Percentiles rank a stretch among this genome's conserved stretches.
Evolutionary conservation across 2,329 filamentous ascomycete genomes (phyloP).

Genomic region (Ceratocystis huliohia): DNA sequence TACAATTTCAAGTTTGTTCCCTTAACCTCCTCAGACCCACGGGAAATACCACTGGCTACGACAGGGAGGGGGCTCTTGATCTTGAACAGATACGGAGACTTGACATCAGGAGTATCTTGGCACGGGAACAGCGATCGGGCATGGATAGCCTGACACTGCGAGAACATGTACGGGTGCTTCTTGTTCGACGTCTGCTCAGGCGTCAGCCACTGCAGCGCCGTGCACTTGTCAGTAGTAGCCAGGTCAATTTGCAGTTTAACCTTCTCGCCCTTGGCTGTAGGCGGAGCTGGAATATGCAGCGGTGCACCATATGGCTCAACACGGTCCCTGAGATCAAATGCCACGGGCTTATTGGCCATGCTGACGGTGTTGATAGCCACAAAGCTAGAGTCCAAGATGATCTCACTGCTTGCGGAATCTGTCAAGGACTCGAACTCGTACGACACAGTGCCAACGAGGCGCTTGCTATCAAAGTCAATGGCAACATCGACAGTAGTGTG

Average conservation of each 20-base stretch:
- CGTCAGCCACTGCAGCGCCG: constrained; percentile 88
- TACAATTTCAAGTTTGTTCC: constrained; percentile 54
- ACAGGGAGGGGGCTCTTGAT: constrained; percentile 78
- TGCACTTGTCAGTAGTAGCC: constrained; percentile 76
- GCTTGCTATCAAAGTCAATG: constrained; percentile 71
- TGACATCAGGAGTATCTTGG: constrained; percentile 94
- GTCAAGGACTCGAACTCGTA: constrained; percentile 67
- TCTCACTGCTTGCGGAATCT: constrained; percentile 57
- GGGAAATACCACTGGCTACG: constrained; percentile 71
- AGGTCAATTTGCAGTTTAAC: constrained; percentile 52
- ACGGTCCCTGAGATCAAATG: constrained; percentile 59
- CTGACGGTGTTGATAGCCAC: constrained; percentile 61
- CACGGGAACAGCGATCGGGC: constrained; percentile 89
- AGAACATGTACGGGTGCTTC: constrained; percentile 95
- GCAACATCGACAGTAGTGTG: constrained; percentile 73
- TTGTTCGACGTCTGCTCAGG: constrained; percentile 90
- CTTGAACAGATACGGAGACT: constrained; percentile 85
- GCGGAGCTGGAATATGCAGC: constrained; percentile 50
- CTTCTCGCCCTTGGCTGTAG: constrained; percentile 38
- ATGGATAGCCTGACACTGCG: constrained; percentile 94
- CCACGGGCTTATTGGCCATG: constrained; percentile 47
- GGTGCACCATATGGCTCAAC: constrained; percentile 63
- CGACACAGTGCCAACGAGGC: constrained; percentile 62
- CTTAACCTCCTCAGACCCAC: constrained; percentile 34
- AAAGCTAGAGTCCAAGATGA: constrained; percentile 80